Evolutionary conservation across 371 early-diverging fungal species (phyloP).

Genomic region (Synchytrium microbalum): DNA sequence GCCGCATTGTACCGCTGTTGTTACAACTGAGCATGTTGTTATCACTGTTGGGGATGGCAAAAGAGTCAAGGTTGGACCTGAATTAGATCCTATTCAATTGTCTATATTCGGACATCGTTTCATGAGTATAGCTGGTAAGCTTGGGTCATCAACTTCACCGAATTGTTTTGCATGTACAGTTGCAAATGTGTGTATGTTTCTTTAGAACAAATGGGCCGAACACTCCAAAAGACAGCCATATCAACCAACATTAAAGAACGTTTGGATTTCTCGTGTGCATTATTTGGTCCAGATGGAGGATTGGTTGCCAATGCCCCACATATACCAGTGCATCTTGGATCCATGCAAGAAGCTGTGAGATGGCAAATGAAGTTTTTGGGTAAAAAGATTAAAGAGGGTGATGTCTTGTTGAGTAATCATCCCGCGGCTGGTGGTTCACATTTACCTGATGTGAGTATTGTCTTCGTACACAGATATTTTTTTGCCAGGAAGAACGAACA

Average conservation of each 20-base stretch:
- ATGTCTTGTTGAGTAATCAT: conserved; percentile 92
- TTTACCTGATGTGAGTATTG: conserved; percentile 52
- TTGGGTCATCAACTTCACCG: too few relatives aligned
- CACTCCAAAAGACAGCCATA: conserved; percentile 87
- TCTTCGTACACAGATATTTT: conserved; percentile 2
- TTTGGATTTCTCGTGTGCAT: conserved; percentile 90
- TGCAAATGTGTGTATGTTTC: neutral
- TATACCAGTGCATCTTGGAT: conserved; percentile 92
- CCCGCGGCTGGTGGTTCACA: conserved; percentile 95
- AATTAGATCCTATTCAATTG: conserved; percentile 75
- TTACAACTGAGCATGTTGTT: conserved; percentile 69
- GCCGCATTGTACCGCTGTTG: conserved; percentile 63
- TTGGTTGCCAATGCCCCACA: conserved; percentile 77
- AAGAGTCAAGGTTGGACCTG: conserved; percentile 34
- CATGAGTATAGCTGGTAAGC: conserved; percentile 80
- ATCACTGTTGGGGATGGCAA: conserved; percentile 49
- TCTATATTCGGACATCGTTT: conserved; percentile 92
- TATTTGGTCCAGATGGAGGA: conserved; percentile 90
- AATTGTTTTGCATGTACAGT: neutral
- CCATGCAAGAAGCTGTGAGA: conserved; percentile 85
- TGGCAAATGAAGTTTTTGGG: conserved; percentile 66
- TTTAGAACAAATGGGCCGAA: conserved; percentile 92
- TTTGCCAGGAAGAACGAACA: too few relatives aligned
- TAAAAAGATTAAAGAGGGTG: conserved; percentile 63
- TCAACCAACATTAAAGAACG: conserved; percentile 97